Percentiles rank a stretch among this genome's conserved stretches.
Evolutionary conservation across 202 grass and related monocot species (phyloP).

Genomic region (Setaria italica): DNA sequence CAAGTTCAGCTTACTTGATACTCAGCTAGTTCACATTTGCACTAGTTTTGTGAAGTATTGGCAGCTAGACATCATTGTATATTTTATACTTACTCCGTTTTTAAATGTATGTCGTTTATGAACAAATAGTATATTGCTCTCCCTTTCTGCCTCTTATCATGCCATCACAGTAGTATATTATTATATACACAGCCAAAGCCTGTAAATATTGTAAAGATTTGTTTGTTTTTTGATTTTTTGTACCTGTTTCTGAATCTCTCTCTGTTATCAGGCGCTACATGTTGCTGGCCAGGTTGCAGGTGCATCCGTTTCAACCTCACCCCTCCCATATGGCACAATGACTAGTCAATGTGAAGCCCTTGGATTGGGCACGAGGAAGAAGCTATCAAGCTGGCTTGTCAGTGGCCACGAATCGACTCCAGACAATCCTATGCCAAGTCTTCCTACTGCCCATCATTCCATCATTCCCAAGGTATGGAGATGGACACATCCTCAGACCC

Average conservation of each 20-base stretch:
- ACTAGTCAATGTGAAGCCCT: constrained; percentile 95
- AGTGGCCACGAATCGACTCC: constrained; percentile 64
- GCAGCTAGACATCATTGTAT: not conserved
- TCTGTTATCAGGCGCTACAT: constrained; percentile 77
- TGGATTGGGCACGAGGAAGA: constrained; percentile 83
- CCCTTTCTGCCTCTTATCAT: not conserved
- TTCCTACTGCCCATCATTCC: constrained; percentile 50
- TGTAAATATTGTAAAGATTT: not conserved
- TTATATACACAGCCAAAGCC: not conserved
- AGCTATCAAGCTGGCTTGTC: constrained; percentile 94
- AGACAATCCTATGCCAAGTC: constrained; percentile 54
- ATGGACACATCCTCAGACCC: not conserved
- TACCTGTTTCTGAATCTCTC: not conserved
- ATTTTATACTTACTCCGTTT: not conserved
- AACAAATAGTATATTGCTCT: not conserved
- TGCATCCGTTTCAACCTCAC: constrained; percentile 89
- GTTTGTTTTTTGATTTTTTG: not conserved
- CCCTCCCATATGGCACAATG: constrained; percentile 87
- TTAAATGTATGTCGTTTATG: too few species aligned
- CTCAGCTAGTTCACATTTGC: not conserved
- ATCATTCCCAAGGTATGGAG: constrained; percentile 59
- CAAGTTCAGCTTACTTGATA: constrained; percentile 32
- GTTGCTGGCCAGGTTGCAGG: constrained; percentile 92
- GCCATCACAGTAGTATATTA: not conserved
- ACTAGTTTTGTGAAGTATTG: not conserved